phyloP scores from a whole-genome alignment of 805 yeast genomes.

The Wilhelminamyces savonicus region DNA sequence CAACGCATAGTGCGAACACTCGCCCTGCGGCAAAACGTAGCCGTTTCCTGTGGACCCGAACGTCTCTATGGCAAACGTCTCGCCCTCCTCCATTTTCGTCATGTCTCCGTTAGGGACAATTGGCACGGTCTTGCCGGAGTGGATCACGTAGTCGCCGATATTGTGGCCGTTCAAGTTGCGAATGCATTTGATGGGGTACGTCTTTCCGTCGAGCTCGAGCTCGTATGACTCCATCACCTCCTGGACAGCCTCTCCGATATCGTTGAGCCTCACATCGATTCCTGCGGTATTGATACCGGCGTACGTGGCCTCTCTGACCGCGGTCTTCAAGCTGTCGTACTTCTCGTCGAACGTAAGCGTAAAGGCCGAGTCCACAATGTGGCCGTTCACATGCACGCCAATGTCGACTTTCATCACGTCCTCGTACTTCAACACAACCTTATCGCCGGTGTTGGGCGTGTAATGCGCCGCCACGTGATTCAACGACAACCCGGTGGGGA shows the following conservation, averaged over 20 bases:
- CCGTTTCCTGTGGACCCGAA: conserved; percentile 97
- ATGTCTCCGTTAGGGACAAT: conserved; percentile 88
- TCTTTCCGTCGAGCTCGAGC: conserved; percentile 81
- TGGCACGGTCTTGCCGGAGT: conserved; percentile 95
- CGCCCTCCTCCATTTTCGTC: conserved; percentile 99
- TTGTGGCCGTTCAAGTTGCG: conserved; percentile 93
- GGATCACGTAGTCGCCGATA: conserved; percentile 77
- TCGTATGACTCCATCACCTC: conserved; percentile 98
- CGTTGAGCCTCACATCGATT: conserved; percentile 90
- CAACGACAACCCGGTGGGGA: conserved; percentile 95
- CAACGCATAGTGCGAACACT: conserved; percentile 88
- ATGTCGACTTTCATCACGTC: conserved; percentile 96
- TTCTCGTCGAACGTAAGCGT: conserved; percentile 82
- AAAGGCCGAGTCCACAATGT: conserved; percentile 91
- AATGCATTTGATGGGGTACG: conserved; percentile 80
- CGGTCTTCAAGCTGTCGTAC: conserved; percentile 73
- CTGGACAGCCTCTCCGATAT: conserved; percentile 92
- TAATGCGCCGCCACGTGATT: conserved; percentile 97
- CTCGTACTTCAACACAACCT: conserved; percentile 67
- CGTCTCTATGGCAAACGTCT: conserved; percentile 95
- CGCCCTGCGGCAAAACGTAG: conserved; percentile 79
- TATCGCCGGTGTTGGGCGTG: conserved; percentile 95
- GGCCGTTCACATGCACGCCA: conserved; percentile 95
- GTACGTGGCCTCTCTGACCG: conserved; percentile 89
- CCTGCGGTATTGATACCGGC: conserved; percentile 93